Conservation (phyloP, 139 green algal genomes). For the Chlorella sp. region DNA sequence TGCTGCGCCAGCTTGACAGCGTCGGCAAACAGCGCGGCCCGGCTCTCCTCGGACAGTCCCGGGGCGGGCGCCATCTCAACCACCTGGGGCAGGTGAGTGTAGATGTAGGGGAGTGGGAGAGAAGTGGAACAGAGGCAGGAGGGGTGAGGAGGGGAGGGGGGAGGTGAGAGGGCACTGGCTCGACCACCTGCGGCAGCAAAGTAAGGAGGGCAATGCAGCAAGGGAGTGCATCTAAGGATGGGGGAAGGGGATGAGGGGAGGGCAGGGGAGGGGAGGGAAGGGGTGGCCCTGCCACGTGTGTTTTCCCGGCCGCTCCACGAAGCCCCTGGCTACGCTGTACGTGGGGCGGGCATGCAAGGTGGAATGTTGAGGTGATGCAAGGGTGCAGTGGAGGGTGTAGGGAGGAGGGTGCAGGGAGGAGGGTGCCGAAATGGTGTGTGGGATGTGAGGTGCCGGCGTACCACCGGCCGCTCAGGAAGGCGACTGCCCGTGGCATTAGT, state of each 20-base stretch:
- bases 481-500: no score
- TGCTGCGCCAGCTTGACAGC: slow-evolving; percentile 81
- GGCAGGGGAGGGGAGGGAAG: neutral
- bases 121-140: neutral
- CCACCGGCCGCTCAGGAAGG: neutral
- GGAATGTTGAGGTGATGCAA: no score
- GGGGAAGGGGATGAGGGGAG: neutral
- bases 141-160: no score
- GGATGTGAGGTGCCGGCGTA: neutral
- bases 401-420: neutral
- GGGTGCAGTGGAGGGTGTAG: neutral
- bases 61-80: slow-evolving; percentile 90
- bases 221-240: neutral
- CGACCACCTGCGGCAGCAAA: no score
- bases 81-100: slow-evolving; percentile 54
- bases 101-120: neutral
- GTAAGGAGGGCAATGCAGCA: neutral
- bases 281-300: no score
- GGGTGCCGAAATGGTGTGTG: no score
- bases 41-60: slow-evolving; percentile 58
- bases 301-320: no score
- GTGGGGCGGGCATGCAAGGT: no score
- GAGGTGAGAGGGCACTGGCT: neutral
- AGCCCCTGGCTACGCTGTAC: no score
- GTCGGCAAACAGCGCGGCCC: slow-evolving; percentile 69